Base-by-base conservation (phyloP, 208 protist genomes). In the Crithidia bombi region DNA sequence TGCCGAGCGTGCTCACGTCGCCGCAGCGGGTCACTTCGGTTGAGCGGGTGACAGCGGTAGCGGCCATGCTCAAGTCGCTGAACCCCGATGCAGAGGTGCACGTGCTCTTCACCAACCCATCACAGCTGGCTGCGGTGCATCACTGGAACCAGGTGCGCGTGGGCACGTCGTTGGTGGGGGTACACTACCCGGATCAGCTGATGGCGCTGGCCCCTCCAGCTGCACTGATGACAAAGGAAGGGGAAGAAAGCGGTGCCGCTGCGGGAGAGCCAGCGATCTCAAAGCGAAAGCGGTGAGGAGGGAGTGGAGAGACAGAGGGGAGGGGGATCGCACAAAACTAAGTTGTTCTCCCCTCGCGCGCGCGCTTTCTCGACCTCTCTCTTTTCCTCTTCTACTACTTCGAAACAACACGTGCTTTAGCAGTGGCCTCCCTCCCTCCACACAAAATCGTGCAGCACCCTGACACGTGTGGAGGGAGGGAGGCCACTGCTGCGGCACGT, bases 11-110 rank as follows among this genome's bases (percentile, higher is more conserved):
- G 32, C 56, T 91, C 51, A 46, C 76, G 30, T 58, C 70, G 1
- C 46, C 66, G 3, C 62, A 78, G 25, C 87, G 85, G 23, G 67
- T 96, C 43, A 90, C 80, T 10, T 86, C 88, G 1, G 73, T 82
- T 5, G 87, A 94, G 65, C 80, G 88, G 15, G 89, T 93, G 17
- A 68, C 91, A 23, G 81, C 91, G 12, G 91, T 94, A 25, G 91
- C 89, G 15, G 83, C 79, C 12, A 96, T 96, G 91, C 72, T 96
- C 6, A 94, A 96, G 58, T 79, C 82, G 33, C 77, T 96, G 26
- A 96, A 94, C 68, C 85, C 87, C n/a, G 89, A 94, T 47, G 61
- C 83, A 5, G 81, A 83, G 32, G 79, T 96, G 35, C 91, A 96
- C 61, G 69, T 96, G 10, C 65, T 96, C 17, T 91, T 86, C 28